A percentile compares a stretch with the other conserved stretches of the same genome.
Conservation (phyloP, 352 stramenopile genomes). For the Globisporangium echinulatum region DNA sequence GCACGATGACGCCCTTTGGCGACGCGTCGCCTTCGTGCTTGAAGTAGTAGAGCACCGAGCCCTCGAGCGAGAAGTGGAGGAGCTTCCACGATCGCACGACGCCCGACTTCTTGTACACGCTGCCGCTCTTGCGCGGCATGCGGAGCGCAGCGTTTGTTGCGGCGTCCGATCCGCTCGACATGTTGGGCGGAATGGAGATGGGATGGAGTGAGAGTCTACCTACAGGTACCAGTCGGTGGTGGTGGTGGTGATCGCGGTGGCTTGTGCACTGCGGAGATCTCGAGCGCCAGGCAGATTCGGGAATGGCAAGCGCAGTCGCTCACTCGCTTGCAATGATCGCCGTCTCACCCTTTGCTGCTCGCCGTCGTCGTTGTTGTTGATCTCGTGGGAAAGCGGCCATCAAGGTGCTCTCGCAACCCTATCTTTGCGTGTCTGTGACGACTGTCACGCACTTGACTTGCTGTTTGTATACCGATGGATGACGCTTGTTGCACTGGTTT, state of each 20-base stretch:
- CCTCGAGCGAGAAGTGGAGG: constrained; percentile 61
- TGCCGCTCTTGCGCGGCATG: constrained; percentile 31
- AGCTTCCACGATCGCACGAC: constrained; percentile 52
- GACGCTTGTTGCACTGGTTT: not conserved
- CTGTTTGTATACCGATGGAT: not conserved
- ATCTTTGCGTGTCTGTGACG: not conserved
- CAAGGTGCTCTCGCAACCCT: too few species aligned
- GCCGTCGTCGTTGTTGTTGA: too few species aligned
- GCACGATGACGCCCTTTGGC: constrained; percentile 55
- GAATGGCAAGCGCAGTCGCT: too few species aligned
- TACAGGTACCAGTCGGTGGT: not conserved
- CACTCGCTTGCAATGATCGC: too few species aligned
- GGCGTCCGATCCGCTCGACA: constrained; percentile 6
- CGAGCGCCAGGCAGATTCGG: too few species aligned
- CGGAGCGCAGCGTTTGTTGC: not conserved
- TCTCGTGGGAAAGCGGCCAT: too few species aligned
- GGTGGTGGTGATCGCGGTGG: not conserved
- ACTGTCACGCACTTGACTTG: not conserved
- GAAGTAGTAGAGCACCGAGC: constrained; percentile 67
- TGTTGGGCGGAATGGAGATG: not conserved
- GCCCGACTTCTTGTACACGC: constrained; percentile 65
- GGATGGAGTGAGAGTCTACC: not conserved
- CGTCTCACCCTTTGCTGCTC: too few species aligned
- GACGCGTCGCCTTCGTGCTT: constrained; percentile 58
- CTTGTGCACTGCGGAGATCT: not conserved